These are phyloP conservation scores for Solanum dulcamara DNA, from an alignment of 257 asterid genomes.

Conservation along the genomic window DNA sequence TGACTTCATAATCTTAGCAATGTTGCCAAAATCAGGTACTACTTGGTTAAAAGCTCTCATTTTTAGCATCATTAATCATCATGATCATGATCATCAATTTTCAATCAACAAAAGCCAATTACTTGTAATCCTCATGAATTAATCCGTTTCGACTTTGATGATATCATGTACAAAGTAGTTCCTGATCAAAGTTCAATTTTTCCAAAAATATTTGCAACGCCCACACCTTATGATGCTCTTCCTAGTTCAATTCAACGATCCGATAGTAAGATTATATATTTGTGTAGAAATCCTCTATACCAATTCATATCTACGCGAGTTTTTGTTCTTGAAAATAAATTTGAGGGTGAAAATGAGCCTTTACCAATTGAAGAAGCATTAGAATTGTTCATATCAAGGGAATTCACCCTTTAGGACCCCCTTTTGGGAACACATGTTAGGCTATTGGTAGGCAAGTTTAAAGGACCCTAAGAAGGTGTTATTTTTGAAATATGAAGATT, in stretches of 20 bases:
- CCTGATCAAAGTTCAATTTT: neutral
- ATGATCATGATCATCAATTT: neutral
- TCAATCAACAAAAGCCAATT: neutral
- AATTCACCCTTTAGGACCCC: neutral
- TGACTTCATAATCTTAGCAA: slow-evolving; percentile 1
- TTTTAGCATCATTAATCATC: slow-evolving; percentile 12
- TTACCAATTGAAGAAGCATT: neutral
- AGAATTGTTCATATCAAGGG: neutral
- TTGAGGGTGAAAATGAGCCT: neutral
- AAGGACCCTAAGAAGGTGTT: neutral
- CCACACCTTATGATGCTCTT: neutral
- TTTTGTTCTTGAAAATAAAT: neutral
- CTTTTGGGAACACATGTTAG: neutral
- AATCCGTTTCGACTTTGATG: neutral
- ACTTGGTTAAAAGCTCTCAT: slow-evolving; percentile 21
- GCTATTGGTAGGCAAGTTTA: neutral
- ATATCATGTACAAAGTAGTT: neutral
- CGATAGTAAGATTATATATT: neutral
- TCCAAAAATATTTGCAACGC: neutral
- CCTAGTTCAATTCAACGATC: neutral
- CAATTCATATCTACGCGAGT: neutral
- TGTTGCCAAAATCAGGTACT: slow-evolving; percentile 23
- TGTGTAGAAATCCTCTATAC: neutral
- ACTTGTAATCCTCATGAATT: slow-evolving; percentile 1
- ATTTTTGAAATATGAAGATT: neutral